Base-by-base conservation (phyloP, 2,329 filamentous ascomycete species). In the Alternaria burnsii region DNA sequence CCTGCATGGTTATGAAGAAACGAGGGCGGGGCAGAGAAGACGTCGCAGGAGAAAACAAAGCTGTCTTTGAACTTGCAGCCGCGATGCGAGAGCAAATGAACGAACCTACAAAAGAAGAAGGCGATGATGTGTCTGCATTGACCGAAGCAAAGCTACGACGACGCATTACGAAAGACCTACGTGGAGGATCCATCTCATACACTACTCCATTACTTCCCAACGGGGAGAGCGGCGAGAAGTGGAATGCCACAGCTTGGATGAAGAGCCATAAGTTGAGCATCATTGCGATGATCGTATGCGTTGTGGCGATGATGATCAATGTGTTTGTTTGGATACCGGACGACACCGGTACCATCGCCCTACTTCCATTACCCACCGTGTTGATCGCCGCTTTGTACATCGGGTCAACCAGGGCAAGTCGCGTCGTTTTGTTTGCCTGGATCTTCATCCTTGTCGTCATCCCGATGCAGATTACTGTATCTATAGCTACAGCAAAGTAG, bases 11-110 rank as follows among this genome's bases (percentile, higher is more conserved):
- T 2, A 51, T 71, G 59, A 41, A 46, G 1, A 53, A 52, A 12
- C 55, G 62, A 7, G 62, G 59, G 14, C 22, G 51, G 3, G 34
- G 26, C 1, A 47, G 14, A 32, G 44, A 32, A 32, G 50, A 58
- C 2, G 53, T 72, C 2, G 61, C 64, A 7, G 67, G 69, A 3
- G 61, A 67, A n/a, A 43, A 64, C 18, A 70, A 70, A 53, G 65
- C 71, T 22, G 34, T 71, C 1, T 30, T 74, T 4, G 61, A 72
- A n/a, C 65, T 74, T 10, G 63, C 70, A 4, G 44, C 55, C 1
- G 63, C 69, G 1, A 73, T 72, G 58, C 50, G 40, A 14, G 34
- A 24, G 16, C 54, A 64, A 11, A 36, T 68, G 9, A 34, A 46
- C 18, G 44, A 54, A 9, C 3, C 24, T 24, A 6, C 11, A n/a